Evolutionary conservation across 139 green algal species (phyloP).

Genomic region (Yamagishiella unicocca): DNA sequence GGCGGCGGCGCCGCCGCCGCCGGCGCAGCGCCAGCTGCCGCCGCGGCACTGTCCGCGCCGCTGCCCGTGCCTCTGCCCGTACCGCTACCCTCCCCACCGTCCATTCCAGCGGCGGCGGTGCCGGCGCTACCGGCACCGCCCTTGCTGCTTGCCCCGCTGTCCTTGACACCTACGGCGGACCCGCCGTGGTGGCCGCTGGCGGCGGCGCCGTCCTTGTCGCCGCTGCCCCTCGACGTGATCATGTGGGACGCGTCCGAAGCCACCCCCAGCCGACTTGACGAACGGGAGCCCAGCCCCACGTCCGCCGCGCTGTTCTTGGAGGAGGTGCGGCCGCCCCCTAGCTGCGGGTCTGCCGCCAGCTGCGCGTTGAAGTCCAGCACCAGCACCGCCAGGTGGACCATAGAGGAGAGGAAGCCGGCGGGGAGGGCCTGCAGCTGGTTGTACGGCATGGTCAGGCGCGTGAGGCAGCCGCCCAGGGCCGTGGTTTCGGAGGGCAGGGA

Average conservation of each 20-base stretch:
- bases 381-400: constrained; percentile 9
- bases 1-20: not conserved
- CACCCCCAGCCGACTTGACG: not conserved
- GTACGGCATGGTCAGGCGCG: constrained; percentile 18
- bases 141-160: not conserved
- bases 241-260: not conserved
- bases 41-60: not conserved
- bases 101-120: not conserved
- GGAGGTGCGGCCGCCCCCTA: not conserved
- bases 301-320: not conserved
- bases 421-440: constrained; percentile 35
- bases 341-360: not conserved
- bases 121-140: not conserved
- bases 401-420: constrained; percentile 13
- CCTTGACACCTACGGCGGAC: not conserved
- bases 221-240: no score
- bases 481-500: constrained; percentile 1
- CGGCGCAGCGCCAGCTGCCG: no score
- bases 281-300: not conserved
- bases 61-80: no score
- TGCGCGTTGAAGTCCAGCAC: constrained; percentile 29
- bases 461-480: constrained; percentile 5
- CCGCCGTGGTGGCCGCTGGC: not conserved
- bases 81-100: no score
- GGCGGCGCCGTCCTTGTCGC: no score